Base-by-base conservation (phyloP, 2,329 filamentous ascomycete genomes). In the Davidsoniella australis region DNA sequence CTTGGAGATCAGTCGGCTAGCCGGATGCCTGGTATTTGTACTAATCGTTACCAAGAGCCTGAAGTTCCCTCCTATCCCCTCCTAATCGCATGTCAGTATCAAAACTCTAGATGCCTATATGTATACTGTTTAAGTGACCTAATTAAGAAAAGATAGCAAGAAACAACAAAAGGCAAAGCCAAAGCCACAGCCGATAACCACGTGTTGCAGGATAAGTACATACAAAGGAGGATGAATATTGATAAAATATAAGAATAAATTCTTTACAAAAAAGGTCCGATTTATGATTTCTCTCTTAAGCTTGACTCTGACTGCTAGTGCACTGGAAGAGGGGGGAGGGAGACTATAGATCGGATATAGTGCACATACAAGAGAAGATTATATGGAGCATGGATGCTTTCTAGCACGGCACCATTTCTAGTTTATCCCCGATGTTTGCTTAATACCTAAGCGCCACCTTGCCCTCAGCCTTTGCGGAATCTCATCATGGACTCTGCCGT, bases 401-500 rank as follows among this genome's bases (percentile, higher is more conserved):
- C 1, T 16, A 5, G 10, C 16, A 42, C 16, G 23, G 10, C 17
- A 23, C 17, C 10, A 42, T 12, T 40, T 7, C n/a, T 8, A 39
- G 40, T 39, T 39, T 16, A 9, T 37, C 17, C 9, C 8, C 39
- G 16, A 17, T 17, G 20, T 41, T 41, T 41, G 20, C 39, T 20
- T 18, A 41, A 17, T 17, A 16, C n/a, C 16, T 41, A 16, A 41
- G 16, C 20, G 20, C 9, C 39, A 41, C n/a, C n/a, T 38, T n/a
- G 18, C 39, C 20, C 24, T 18, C 45, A 48, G 20, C 20, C 20
- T 23, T 23, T 23, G 20, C 20, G 20, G 20, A 23, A 23, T 23
- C 20, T 5, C 20, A 23, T 29, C 38, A 53, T 50, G 4, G 48
- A 47, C 12, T 50, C 40, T 4, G 44, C 51, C 4, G 51, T 42